A percentile compares a stretch with the other conserved stretches of the same genome.
Conservation (phyloP, 2,329 filamentous ascomycete genomes). For the Colletotrichum coccodes region DNA sequence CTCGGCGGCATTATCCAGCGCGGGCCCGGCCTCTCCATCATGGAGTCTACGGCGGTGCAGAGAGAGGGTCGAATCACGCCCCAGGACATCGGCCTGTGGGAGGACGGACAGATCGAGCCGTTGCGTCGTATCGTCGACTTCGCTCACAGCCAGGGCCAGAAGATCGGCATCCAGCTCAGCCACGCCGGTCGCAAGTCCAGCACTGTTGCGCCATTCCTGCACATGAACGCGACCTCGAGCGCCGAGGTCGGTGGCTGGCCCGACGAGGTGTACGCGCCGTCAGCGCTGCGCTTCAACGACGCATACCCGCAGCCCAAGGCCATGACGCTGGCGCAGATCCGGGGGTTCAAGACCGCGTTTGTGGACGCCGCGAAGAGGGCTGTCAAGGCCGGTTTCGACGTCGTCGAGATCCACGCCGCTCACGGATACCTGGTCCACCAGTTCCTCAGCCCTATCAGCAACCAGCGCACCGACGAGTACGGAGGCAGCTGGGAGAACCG, state of each 20-base stretch:
- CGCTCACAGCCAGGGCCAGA: conserved; percentile 64
- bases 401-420: conserved; percentile 79
- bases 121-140: conserved; percentile 69
- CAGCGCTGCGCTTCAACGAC: conserved; percentile 64
- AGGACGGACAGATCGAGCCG: conserved; percentile 72
- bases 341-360: conserved; percentile 70
- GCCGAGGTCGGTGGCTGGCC: conserved; percentile 63
- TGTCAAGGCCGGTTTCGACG: conserved; percentile 73
- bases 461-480: conserved; percentile 74
- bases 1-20: conserved; percentile 77
- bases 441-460: conserved; percentile 77
- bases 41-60: conserved; percentile 74
- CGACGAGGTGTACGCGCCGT: conserved; percentile 58
- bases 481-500: conserved; percentile 80
- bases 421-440: conserved; percentile 81
- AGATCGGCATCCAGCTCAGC: conserved; percentile 78
- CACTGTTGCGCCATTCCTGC: conserved; percentile 71
- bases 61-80: conserved; percentile 76
- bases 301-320: conserved; percentile 69
- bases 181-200: conserved; percentile 77
- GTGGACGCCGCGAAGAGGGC: conserved; percentile 64
- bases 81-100: conserved; percentile 74
- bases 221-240: conserved; percentile 60
- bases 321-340: conserved; percentile 74
- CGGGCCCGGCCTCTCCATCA: conserved; percentile 69